phyloP scores from a whole-genome alignment of 1,139 yeast genomes.

The Hyphopichia fennica region DNA sequence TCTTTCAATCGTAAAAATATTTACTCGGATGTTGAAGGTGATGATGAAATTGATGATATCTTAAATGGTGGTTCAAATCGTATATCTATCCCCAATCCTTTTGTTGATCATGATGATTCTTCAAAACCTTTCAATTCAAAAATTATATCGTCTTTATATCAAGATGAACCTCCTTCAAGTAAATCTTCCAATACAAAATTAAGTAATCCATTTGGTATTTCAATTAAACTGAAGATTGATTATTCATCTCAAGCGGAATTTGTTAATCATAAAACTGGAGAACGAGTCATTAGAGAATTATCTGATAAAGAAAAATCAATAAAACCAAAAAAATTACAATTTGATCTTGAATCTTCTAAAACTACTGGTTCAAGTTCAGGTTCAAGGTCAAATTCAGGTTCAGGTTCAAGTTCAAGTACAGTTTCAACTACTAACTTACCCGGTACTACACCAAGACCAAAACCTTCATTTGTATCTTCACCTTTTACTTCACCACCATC shows the following conservation, averaged over 20 bases:
- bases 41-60: slow-evolving; percentile 7
- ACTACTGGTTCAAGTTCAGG: too few relatives aligned
- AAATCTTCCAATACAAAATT: slow-evolving; percentile 2
- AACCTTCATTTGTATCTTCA: slow-evolving; percentile 1
- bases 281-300: slow-evolving; percentile 19
- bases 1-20: not conserved
- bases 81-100: slow-evolving; percentile 13
- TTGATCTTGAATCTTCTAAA: slow-evolving; percentile 4
- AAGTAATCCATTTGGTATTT: slow-evolving; percentile 11
- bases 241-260: slow-evolving; percentile 27
- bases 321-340: slow-evolving; percentile 26
- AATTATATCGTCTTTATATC: not conserved
- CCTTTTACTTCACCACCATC: slow-evolving; percentile 1
- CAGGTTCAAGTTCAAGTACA: too few relatives aligned
- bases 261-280: slow-evolving; percentile 28
- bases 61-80: not conserved
- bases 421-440: slow-evolving; percentile 2
- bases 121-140: not conserved
- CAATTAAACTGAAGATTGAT: slow-evolving; percentile 14
- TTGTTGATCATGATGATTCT: slow-evolving; percentile 5
- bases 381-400: too few relatives aligned
- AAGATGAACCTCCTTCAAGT: not conserved
- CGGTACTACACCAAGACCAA: slow-evolving; percentile 5
- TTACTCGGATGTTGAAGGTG: slow-evolving; percentile 12
- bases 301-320: slow-evolving; percentile 17